Percentiles rank a stretch among this genome's conserved stretches.
phyloP scores from a whole-genome alignment of 2,329 filamentous ascomycete species.

The Penicillium hordei region DNA sequence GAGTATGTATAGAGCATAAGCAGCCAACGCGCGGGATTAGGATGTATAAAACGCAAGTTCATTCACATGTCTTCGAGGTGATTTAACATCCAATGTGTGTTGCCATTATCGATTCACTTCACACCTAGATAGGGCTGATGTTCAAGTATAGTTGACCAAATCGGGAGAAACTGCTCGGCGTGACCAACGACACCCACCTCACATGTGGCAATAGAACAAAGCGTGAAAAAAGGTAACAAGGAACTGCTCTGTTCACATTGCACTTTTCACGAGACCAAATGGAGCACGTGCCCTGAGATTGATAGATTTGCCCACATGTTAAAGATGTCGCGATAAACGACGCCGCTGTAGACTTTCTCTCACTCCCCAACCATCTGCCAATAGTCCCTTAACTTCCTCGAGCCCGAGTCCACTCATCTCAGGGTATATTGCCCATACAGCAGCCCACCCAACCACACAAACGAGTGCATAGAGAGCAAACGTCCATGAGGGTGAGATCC shows the following conservation, averaged over 20 bases:
- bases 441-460: slow-evolving; percentile 65
- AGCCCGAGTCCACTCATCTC: slow-evolving; percentile 80
- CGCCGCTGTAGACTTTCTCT: slow-evolving; percentile 42
- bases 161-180: no score
- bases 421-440: slow-evolving; percentile 75
- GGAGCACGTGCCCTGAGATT: not conserved
- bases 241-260: not conserved
- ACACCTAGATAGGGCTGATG: not conserved
- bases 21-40: no score
- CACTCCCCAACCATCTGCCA: slow-evolving; percentile 74
- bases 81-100: not conserved
- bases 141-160: not conserved
- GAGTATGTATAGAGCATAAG: no score
- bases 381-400: slow-evolving; percentile 72
- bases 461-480: slow-evolving; percentile 77
- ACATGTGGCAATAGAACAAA: not conserved
- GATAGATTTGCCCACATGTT: not conserved
- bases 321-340: not conserved
- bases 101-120: not conserved
- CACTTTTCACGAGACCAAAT: not conserved
- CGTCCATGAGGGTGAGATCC: slow-evolving; percentile 69
- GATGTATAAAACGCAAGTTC: no score
- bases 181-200: not conserved
- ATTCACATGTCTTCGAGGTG: not conserved
- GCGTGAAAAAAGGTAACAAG: not conserved